These are phyloP conservation scores for Wickerhamomyces strasburgensis DNA, from an alignment of 805 yeast species.

Conservation along the genomic window DNA sequence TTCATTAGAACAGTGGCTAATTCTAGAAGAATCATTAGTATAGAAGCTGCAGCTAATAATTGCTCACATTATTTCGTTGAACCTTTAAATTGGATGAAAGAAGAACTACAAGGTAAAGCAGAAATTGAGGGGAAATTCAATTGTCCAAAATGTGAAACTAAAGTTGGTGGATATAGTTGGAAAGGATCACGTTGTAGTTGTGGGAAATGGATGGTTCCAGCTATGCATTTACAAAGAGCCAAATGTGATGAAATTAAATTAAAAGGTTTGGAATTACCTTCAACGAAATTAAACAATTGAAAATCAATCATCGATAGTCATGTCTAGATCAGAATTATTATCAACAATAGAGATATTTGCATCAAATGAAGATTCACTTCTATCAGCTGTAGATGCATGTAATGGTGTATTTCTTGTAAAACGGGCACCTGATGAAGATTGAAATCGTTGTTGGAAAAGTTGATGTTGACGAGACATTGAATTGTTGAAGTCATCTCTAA, in stretches of 20 bases:
- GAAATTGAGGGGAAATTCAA: constrained; percentile 80
- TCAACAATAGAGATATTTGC: constrained; percentile 25
- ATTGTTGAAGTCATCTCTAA: constrained; percentile 1
- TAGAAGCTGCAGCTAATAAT: constrained; percentile 47
- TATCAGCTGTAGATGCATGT: constrained; percentile 5
- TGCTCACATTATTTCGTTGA: constrained; percentile 89
- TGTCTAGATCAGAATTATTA: constrained; percentile 38
- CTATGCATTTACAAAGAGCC: constrained; percentile 72
- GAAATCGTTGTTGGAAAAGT: not conserved
- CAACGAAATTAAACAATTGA: too few species aligned
- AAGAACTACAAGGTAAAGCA: constrained; percentile 60
- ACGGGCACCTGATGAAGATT: constrained; percentile 2
- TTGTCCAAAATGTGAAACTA: constrained; percentile 81
- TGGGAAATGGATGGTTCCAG: constrained; percentile 94
- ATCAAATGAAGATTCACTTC: constrained; percentile 19
- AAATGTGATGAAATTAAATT: constrained; percentile 59
- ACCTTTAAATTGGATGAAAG: constrained; percentile 90
- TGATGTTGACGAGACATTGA: not conserved
- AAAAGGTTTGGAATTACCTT: too few species aligned
- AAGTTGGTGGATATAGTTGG: constrained; percentile 93
- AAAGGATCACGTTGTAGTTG: constrained; percentile 91
- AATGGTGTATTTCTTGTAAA: not conserved
- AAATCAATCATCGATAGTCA: constrained; percentile 36
- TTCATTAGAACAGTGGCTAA: constrained; percentile 62
- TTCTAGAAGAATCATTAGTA: constrained; percentile 54